Evolutionary conservation across 768 basidiomycete genomes (phyloP).

Genomic region (Rhizopogon vinicolor): DNA sequence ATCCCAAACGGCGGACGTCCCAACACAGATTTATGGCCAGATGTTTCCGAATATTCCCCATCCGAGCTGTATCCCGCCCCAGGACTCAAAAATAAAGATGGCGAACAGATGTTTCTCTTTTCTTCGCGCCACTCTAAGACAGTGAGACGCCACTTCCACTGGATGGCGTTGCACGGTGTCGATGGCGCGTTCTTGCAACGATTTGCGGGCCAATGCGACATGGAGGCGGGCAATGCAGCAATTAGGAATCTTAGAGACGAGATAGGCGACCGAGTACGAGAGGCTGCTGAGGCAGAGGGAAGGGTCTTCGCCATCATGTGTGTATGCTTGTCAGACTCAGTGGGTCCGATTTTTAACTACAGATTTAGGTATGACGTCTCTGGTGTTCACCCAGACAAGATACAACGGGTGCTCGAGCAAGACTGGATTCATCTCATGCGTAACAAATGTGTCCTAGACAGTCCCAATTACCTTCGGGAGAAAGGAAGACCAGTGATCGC

Average conservation of each 20-base stretch:
- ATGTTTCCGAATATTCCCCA: slow-evolving; percentile 62
- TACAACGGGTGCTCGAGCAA: slow-evolving; percentile 60
- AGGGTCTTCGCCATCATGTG: slow-evolving; percentile 84
- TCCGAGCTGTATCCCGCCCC: slow-evolving; percentile 69
- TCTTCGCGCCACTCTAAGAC: slow-evolving; percentile 75
- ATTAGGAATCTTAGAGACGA: slow-evolving; percentile 67
- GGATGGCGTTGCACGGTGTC: slow-evolving; percentile 81
- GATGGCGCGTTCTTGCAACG: slow-evolving; percentile 83
- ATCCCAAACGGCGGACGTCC: slow-evolving; percentile 65
- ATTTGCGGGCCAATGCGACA: slow-evolving; percentile 64
- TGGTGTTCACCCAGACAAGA: slow-evolving; percentile 65
- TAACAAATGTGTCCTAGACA: slow-evolving; percentile 57
- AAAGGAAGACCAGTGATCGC: slow-evolving; percentile 66
- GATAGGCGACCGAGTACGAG: slow-evolving; percentile 63
- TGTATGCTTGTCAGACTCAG: slow-evolving; percentile 20
- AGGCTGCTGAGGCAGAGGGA: slow-evolving; percentile 77
- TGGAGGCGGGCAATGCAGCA: slow-evolving; percentile 47
- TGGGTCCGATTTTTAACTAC: neutral
- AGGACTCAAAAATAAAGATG: slow-evolving; percentile 53
- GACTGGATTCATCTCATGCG: slow-evolving; percentile 74
- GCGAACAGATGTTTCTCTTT: slow-evolving; percentile 65
- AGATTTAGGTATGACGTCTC: slow-evolving; percentile 74
- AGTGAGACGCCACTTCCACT: slow-evolving; percentile 51
- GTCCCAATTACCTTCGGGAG: slow-evolving; percentile 70
- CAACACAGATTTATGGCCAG: slow-evolving; percentile 79